Evolutionary conservation across 768 basidiomycete species (phyloP), one percentile per base, ranked within the genome.

Genomic region (Lactifluus echinatus): DNA sequence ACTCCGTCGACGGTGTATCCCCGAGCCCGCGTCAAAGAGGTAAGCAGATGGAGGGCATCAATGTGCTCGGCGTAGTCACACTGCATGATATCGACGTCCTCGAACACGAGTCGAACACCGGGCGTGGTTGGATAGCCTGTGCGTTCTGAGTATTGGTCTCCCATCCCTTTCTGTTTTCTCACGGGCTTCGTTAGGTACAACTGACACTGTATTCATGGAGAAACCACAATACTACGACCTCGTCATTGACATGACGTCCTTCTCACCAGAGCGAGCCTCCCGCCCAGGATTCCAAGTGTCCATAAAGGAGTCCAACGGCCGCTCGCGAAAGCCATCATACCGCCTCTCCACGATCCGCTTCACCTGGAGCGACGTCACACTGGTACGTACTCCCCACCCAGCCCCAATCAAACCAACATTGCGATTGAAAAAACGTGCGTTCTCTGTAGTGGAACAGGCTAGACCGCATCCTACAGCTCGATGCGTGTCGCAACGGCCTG

Each of bases 41-140:
- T 39, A 77, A 76, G 62, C 71, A 69, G 29, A 74, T 70, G 53
- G 77, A 80, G 15, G 77, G 81, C 0, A 77, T 86, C 54, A 80
- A 74, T 57, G 86, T 89, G 2, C 76, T 93, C 2, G 90, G 89
- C 0, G 84, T 89, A 80, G 78, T 92, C 29, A 91, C 88, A 0
- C 75, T 93, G 0, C 82, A 75, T 45, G 90, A 93, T 66, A 68
- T 89, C 42, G 81, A 83, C 57, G 75, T 79, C 58, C 66, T 92
- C 52, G 71, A 78, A 53, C 68, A 70, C 17, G 86, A 85, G 67
- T 76, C 77, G 26, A 70, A 73, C 61, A 75, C 70, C 2, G 86
- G 87, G 5, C 73, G 78, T 6, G 89, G 89, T 19, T 93, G 89
- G 89, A 81, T 92, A 53, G 89, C 89, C 31, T 92, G 89, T 79